These are phyloP conservation scores for Penicillium steckii DNA, from an alignment of 495 filamentous ascomycete genomes.

Conservation along the genomic window DNA sequence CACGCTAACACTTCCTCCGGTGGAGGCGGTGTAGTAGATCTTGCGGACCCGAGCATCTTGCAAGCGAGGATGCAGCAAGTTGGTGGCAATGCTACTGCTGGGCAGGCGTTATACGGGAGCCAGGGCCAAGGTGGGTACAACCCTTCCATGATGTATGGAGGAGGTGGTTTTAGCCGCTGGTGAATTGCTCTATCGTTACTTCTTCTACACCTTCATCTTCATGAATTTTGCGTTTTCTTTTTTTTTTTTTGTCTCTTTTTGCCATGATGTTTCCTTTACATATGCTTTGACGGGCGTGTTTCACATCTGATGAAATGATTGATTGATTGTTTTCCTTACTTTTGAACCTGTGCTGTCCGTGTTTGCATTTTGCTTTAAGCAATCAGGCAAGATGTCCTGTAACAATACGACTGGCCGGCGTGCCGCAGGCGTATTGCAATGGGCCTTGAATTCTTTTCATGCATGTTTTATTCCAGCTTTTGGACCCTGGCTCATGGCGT, in stretches of 20 bases:
- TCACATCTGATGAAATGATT: conserved; percentile 35
- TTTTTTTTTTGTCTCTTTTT: conserved; percentile 8
- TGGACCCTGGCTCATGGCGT: conserved; percentile 24
- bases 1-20: conserved; percentile 99
- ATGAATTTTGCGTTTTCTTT: conserved; percentile 1
- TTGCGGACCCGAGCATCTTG: conserved; percentile 99
- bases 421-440: conserved; percentile 39
- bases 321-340: conserved; percentile 26
- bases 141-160: conserved; percentile 80
- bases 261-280: conserved; percentile 16
- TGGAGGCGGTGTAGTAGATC: conserved; percentile 97
- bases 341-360: conserved; percentile 25
- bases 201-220: conserved; percentile 10
- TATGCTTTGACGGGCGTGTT: conserved; percentile 16
- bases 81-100: conserved; percentile 62
- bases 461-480: conserved; percentile 22
- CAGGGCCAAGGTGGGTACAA: conserved; percentile 99
- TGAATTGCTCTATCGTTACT: conserved; percentile 47
- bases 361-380: conserved; percentile 27
- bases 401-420: conserved; percentile 30
- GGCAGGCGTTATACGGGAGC: conserved; percentile 83
- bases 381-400: conserved; percentile 34
- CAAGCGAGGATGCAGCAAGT: conserved; percentile 94
- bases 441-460: conserved; percentile 13
- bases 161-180: conserved; percentile 69